Percentiles rank a stretch among this genome's conserved stretches.
These are phyloP conservation scores for Diaporthe sp. DNA, from an alignment of 2,329 filamentous ascomycete genomes.

Conservation along the genomic window DNA sequence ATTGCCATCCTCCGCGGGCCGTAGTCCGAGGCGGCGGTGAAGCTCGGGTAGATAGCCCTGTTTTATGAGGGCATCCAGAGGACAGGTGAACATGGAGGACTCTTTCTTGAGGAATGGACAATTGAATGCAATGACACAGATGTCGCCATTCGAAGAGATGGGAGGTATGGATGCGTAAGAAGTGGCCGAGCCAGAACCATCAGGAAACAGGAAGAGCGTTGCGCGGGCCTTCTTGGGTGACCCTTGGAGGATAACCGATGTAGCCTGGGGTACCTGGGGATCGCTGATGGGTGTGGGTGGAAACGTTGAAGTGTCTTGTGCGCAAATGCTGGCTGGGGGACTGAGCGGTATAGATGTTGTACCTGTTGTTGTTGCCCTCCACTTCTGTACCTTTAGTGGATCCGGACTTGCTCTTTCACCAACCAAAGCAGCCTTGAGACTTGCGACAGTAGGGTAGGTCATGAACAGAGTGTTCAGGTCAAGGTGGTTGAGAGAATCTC, in stretches of 20 bases:
- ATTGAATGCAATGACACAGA: not conserved
- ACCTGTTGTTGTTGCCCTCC: not conserved
- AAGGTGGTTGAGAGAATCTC: slow-evolving; percentile 44
- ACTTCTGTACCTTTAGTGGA: not conserved
- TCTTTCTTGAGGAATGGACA: not conserved
- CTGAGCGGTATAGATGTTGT: not conserved
- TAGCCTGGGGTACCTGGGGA: not conserved
- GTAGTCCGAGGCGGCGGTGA: not conserved
- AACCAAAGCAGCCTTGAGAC: not conserved
- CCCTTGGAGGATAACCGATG: not conserved
- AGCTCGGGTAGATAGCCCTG: not conserved
- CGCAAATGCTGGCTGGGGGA: not conserved
- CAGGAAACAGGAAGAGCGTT: not conserved
- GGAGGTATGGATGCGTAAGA: not conserved
- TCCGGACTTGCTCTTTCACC: not conserved
- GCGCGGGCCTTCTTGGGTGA: not conserved
- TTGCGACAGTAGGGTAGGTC: slow-evolving; percentile 45
- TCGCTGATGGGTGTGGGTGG: not conserved
- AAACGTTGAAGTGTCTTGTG: too few relatives aligned
- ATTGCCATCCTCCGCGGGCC: too few relatives aligned
- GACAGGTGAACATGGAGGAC: not conserved
- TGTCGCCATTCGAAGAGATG: not conserved
- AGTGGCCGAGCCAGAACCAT: not conserved
- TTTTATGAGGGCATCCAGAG: not conserved
- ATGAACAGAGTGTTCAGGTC: slow-evolving; percentile 46